phyloP scores from a whole-genome alignment of 2,329 filamentous ascomycete genomes.

The Ophiostoma montium region DNA sequence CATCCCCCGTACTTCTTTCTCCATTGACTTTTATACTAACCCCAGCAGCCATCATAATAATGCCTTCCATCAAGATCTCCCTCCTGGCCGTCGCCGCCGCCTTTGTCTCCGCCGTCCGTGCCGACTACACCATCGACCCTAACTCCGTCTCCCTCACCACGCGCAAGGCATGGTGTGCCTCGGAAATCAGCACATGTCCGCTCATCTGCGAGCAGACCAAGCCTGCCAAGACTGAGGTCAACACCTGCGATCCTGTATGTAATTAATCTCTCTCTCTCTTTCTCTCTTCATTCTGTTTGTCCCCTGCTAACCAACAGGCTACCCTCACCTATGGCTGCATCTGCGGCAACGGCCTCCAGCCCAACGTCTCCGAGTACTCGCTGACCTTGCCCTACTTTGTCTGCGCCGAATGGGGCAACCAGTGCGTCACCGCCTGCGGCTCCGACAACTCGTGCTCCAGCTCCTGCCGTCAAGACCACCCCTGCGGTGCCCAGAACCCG shows the following conservation, averaged over 20 bases:
- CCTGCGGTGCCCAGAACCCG: slow-evolving; percentile 58
- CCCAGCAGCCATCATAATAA: slow-evolving; percentile 18
- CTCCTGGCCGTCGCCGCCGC: slow-evolving; percentile 40
- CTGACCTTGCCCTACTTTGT: slow-evolving; percentile 66
- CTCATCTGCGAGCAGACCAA: slow-evolving; percentile 53
- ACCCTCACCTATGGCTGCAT: slow-evolving; percentile 57
- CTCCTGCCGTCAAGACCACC: slow-evolving; percentile 50
- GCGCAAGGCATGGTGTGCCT: slow-evolving; percentile 49
- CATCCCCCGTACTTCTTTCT: background rate
- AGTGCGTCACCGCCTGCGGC: slow-evolving; percentile 49
- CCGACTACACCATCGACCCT: slow-evolving; percentile 49
- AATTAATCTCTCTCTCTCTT: background rate
- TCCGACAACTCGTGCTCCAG: slow-evolving; percentile 42
- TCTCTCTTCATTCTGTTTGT: background rate
- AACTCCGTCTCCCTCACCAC: slow-evolving; percentile 36
- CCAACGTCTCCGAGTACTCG: slow-evolving; percentile 64
- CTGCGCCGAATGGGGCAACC: slow-evolving; percentile 56
- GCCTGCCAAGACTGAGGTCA: slow-evolving; percentile 37
- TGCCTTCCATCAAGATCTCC: slow-evolving; percentile 41
- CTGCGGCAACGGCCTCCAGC: slow-evolving; percentile 50
- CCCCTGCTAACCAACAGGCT: background rate
- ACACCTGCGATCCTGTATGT: slow-evolving; percentile 55
- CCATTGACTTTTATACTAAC: background rate
- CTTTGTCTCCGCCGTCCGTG: slow-evolving; percentile 37
- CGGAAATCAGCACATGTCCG: slow-evolving; percentile 51